Evolutionary conservation across 306 rosid genomes (phyloP).

Genomic region (Morella rubra): DNA sequence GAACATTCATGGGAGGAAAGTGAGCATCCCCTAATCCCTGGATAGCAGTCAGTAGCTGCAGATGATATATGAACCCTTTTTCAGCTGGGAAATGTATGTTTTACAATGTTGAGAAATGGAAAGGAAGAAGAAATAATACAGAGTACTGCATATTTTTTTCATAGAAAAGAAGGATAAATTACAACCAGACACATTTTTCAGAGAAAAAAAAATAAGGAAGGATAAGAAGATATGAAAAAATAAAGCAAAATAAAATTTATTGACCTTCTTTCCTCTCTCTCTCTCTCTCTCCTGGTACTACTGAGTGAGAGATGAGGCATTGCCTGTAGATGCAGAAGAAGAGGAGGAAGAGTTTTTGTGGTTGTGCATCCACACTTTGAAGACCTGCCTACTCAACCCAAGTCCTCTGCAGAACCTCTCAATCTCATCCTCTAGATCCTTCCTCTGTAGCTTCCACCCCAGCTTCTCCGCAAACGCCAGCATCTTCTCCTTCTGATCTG

Average conservation of each 20-base stretch:
- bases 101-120: neutral
- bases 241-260: neutral
- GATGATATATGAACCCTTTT: neutral
- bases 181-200: slow-evolving; percentile 23
- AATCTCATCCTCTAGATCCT: slow-evolving; percentile 70
- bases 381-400: slow-evolving; percentile 69
- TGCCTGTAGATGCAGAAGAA: slow-evolving; percentile 50
- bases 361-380: slow-evolving; percentile 93
- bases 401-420: slow-evolving; percentile 67
- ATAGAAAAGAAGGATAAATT: slow-evolving; percentile 12
- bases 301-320: slow-evolving; percentile 66
- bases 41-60: neutral
- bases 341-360: slow-evolving; percentile 62
- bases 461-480: slow-evolving; percentile 77
- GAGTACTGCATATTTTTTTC: slow-evolving; percentile 3
- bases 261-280: slow-evolving; percentile 8
- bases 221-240: neutral
- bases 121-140: neutral
- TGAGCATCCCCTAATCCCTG: neutral
- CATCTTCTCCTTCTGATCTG: slow-evolving; percentile 88
- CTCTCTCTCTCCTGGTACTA: neutral
- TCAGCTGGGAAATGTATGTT: neutral
- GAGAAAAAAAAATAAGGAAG: neutral
- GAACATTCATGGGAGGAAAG: neutral
- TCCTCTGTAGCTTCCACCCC: slow-evolving; percentile 81